Conservation (phyloP, 1,139 yeast genomes). For the Geotrichum phurueaensis region DNA sequence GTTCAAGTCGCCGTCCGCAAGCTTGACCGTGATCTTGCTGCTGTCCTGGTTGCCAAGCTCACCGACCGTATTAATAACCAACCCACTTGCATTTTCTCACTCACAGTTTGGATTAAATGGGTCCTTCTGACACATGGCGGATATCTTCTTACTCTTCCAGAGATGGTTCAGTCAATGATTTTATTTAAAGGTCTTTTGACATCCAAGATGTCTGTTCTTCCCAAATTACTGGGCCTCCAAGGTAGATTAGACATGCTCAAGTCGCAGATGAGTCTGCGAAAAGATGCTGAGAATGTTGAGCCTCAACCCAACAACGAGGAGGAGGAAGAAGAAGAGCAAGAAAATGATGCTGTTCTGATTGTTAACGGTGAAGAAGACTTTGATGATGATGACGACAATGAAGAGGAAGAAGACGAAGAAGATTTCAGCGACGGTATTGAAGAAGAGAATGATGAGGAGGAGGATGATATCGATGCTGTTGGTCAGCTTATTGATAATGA, state of each 20-base stretch:
- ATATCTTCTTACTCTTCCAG: conserved; percentile 62
- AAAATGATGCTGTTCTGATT: conserved; percentile 46
- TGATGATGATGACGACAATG: conserved; percentile 41
- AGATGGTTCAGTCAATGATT: conserved; percentile 59
- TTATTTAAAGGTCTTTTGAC: conserved; percentile 71
- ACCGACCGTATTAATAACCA: conserved; percentile 77
- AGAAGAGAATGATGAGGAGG: conserved; percentile 28
- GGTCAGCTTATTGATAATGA: conserved; percentile 24
- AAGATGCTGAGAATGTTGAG: conserved; percentile 42
- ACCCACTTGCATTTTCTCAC: conserved; percentile 61
- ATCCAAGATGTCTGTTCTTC: conserved; percentile 68
- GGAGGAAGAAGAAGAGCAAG: conserved; percentile 40
- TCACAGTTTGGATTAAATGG: conserved; percentile 90
- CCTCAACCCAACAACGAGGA: conserved; percentile 32
- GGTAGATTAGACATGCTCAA: conserved; percentile 69
- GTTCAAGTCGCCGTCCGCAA: conserved; percentile 66
- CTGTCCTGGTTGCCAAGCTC: conserved; percentile 66
- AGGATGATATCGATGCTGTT: conserved; percentile 14
- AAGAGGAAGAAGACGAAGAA: conserved; percentile 29
- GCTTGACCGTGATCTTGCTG: conserved; percentile 68
- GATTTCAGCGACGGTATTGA: conserved; percentile 28
- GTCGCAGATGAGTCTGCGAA: conserved; percentile 62
- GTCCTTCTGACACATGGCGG: conserved; percentile 88
- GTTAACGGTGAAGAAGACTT: conserved; percentile 39
- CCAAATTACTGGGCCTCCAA: conserved; percentile 72